phyloP scores from a whole-genome alignment of 140 eudicot genomes.

The Oenanthe javanica region DNA sequence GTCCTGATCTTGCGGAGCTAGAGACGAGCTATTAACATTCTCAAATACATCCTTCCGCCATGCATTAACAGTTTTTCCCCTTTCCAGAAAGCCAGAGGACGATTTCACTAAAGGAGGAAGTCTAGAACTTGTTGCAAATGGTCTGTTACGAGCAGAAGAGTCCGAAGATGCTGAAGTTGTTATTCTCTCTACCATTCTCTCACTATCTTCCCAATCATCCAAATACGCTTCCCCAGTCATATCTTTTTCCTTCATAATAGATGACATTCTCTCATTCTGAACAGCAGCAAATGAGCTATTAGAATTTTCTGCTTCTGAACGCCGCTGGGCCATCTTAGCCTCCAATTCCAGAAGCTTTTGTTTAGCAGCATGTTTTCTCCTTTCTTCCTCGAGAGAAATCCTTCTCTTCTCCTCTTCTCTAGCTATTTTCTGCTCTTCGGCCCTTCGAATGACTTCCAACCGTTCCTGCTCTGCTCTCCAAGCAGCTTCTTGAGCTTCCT shows the following conservation, averaged over 20 bases:
- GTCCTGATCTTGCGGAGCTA: constrained; percentile 39
- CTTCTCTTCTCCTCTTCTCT: constrained; percentile 87
- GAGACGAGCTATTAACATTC: constrained; percentile 49
- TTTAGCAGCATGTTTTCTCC: constrained; percentile 91
- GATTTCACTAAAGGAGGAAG: constrained; percentile 34
- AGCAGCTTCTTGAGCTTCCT: constrained; percentile 84
- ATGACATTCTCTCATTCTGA: constrained; percentile 41
- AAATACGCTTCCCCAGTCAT: constrained; percentile 35
- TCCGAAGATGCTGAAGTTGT: constrained; percentile 69
- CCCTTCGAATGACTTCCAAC: constrained; percentile 58
- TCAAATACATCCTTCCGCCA: constrained; percentile 78
- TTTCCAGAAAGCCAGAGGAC: constrained; percentile 45
- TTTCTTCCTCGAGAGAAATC: constrained; percentile 63
- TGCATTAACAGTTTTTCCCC: constrained; percentile 56
- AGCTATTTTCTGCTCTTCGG: constrained; percentile 69
- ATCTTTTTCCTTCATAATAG: constrained; percentile 40
- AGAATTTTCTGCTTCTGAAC: constrained; percentile 41
- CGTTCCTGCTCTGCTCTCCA: constrained; percentile 92
- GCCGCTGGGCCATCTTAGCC: constrained; percentile 74
- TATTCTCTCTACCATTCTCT: constrained; percentile 83
- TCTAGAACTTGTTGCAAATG: constrained; percentile 38
- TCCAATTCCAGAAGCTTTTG: constrained; percentile 91
- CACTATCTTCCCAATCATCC: constrained; percentile 86
- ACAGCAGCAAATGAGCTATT: constrained; percentile 21
- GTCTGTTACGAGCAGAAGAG: constrained; percentile 43